Conservation (phyloP, 2,329 filamentous ascomycete species). For the Aspergillus bombycis region DNA sequence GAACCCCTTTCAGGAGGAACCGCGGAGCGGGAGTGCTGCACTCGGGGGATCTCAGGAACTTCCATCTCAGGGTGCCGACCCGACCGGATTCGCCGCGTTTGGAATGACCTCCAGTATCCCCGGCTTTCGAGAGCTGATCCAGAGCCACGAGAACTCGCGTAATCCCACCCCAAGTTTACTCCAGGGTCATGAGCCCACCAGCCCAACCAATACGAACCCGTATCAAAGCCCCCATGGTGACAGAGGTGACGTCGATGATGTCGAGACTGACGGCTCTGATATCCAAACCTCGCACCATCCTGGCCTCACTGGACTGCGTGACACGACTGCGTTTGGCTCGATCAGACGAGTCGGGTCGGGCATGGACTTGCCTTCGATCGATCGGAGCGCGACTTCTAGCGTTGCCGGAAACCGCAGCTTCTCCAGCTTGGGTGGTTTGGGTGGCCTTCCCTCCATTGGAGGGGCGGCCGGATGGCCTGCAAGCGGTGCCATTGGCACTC, state of each 20-base stretch:
- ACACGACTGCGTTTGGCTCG: conserved; percentile 59
- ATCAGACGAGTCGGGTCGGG: conserved; percentile 57
- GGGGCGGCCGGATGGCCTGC: conserved; percentile 53
- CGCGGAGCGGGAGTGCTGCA: conserved; percentile 64
- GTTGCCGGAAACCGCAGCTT: conserved; percentile 75
- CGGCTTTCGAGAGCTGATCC: conserved; percentile 60
- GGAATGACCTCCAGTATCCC: conserved; percentile 62
- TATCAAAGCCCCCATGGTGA: conserved; percentile 88
- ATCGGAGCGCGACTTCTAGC: conserved; percentile 91
- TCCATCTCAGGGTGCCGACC: conserved; percentile 52
- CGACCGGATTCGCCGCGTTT: conserved; percentile 62
- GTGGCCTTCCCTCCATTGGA: conserved; percentile 58
- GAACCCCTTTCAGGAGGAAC: conserved; percentile 54
- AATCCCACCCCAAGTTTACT: conserved; percentile 57
- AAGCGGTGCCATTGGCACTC: conserved; percentile 74
- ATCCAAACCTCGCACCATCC: conserved; percentile 55
- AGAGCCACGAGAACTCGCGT: conserved; percentile 60
- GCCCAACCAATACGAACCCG: conserved; percentile 93
- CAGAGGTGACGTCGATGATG: conserved; percentile 65
- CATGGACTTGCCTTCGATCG: conserved; percentile 67
- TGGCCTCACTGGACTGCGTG: conserved; percentile 56
- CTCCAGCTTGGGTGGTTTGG: conserved; percentile 57
- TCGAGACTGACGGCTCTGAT: conserved; percentile 60
- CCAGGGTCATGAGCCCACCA: conserved; percentile 69
- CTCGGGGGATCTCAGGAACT: conserved; percentile 76